Evolutionary conservation across 2,329 filamentous ascomycete species (phyloP), one percentile per base, ranked within the genome.

Genomic region (Exophiala sp.): DNA sequence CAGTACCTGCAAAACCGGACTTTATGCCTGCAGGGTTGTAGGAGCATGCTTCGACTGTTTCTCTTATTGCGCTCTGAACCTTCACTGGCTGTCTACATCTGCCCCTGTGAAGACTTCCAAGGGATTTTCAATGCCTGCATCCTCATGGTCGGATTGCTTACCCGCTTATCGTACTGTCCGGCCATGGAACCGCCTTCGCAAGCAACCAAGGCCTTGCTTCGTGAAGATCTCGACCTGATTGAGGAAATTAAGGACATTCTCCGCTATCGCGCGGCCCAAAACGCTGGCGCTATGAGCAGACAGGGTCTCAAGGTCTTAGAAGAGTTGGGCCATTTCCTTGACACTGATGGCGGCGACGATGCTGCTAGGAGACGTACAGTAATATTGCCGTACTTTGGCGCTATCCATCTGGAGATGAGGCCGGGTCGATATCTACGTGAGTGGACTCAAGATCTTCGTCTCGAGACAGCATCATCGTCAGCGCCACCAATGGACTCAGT

Each of bases 81-180:
- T 11, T 50, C 57, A 3, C n/a, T 62, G 20, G 58, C 61, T 3
- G 59, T 63, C 12, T 60, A 60, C 34, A 56, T 63, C 46, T 62
- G 61, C 55, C 48, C 54, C 38, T 63, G 61, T 46, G 59, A 63
- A 34, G 61, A 63, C 41, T 62, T 63, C 36, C 59, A 63, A 41
- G 59, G 57, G 2, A 52, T 63, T 5, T 45, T 63, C 42, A 57
- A 49, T 20, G 51, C 54, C 8, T 59, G 55, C 16, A 62, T 62
- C 16, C 50, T 63, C 3, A 53, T 61, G 45, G 56, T 63, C 3
- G 59, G 59, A 11, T 16, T 57, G 5, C 39, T 63, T n/a, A 39
- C 58, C 14, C 50, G 52, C 24, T 20, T 55, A 11, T 21, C 56
- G 14, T 47, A 36, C 20, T 52, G 44, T 35, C 43, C 49, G n/a